Evolutionary conservation across 2,329 filamentous ascomycete genomes (phyloP), one percentile per base, ranked within the genome.

Genomic region (Phyllosticta paracitricarpa): DNA sequence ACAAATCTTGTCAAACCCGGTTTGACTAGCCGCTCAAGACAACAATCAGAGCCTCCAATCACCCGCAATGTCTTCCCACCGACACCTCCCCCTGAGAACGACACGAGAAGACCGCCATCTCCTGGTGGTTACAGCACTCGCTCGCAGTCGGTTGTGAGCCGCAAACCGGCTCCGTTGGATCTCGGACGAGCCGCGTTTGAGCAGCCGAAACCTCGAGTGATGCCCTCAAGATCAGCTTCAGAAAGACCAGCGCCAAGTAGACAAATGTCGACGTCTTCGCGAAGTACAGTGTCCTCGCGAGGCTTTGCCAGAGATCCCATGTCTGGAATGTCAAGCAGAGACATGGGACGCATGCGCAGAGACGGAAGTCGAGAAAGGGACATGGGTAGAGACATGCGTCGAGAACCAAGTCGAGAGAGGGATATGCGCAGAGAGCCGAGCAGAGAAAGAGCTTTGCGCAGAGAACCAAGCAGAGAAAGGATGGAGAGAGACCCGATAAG

Each of bases 61-160:
- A 84, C 84, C 71, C 86, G 91, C 68, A 89, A 89, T 68, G 84
- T 93, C 64, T 97, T 97, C 78, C 94, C 94, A 19, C 94, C 94
- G n/a, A 97, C 94, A n/a, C 94, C 94, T 51, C 94, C 94, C 6
- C 94, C 94, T 5, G 94, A 99, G 78, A 84, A 84, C 64, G 91
- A 97, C 66, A 88, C 87, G 56, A 67, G 71, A 8, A 69, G 65
- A 58, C 71, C 70, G 48, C 66, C 63, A 56, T 60, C 56, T 4
- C 59, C 59, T 8, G 52, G 22, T 25, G 53, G 58, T 12, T 52
- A 52, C n/a, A 57, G 53, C 24, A 25, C 53, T 22, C 76, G 82
- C 58, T 76, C 79, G 24, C 75, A 78, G 26, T 82, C 80, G 56
- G 76, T 79, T 65, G 73, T 73, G 65, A 74, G 77, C 56, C 78